These are phyloP conservation scores for Blumeriella jaapii DNA, from an alignment of 2,329 filamentous ascomycete species.

Conservation along the genomic window DNA sequence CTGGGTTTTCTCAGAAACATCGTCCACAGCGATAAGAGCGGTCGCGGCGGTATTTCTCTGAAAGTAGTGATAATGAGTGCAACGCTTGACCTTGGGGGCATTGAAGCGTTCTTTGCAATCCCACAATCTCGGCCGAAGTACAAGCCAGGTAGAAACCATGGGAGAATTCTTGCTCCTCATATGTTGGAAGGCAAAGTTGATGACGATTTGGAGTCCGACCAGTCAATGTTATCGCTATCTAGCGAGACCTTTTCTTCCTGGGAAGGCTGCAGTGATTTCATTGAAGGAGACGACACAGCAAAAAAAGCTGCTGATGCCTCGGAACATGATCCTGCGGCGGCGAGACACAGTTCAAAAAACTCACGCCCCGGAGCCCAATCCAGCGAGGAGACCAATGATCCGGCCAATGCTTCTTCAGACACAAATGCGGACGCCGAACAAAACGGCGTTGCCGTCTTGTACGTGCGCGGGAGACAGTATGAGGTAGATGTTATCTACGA, in stretches of 20 bases:
- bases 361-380: not conserved
- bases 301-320: not conserved
- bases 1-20: slow-evolving; percentile 83
- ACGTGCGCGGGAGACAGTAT: slow-evolving; percentile 78
- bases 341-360: not conserved
- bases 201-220: slow-evolving; percentile 2
- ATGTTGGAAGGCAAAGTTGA: slow-evolving; percentile 13
- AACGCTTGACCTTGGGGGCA: slow-evolving; percentile 74
- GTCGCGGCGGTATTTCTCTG: slow-evolving; percentile 60
- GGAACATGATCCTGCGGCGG: too few species aligned
- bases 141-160: slow-evolving; percentile 21
- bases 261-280: slow-evolving; percentile 17
- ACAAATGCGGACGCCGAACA: slow-evolving; percentile 9
- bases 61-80: slow-evolving; percentile 97
- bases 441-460: slow-evolving; percentile 27
- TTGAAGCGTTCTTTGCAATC: slow-evolving; percentile 60
- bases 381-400: not conserved
- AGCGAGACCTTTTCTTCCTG: slow-evolving; percentile 16
- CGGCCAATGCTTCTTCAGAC: not conserved
- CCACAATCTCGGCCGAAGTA: slow-evolving; percentile 21
- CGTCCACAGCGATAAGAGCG: slow-evolving; percentile 47
- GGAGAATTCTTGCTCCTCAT: slow-evolving; percentile 17
- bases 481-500: slow-evolving; percentile 73
- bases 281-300: slow-evolving; percentile 4
- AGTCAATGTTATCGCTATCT: slow-evolving; percentile 13